Evolutionary conservation across 139 green algal genomes (phyloP), one percentile per base, ranked within the genome.

Genomic region (Spirogloea muscicola): DNA sequence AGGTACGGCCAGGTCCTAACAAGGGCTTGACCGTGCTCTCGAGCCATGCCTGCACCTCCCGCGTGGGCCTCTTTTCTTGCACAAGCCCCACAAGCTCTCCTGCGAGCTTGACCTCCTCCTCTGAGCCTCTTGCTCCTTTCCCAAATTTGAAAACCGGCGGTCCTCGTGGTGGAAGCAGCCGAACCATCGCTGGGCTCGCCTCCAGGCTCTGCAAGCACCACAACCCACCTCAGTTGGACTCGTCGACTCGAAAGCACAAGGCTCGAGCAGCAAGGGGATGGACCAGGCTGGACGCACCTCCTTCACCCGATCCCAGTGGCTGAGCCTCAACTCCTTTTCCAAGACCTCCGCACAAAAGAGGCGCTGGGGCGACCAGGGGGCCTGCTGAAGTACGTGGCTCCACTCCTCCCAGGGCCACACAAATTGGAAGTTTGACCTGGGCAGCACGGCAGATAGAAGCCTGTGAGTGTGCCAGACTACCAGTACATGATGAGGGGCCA

Each of bases 391-490:
- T 27, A 93, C 88, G 68, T 82, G 64, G 5, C 39, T 71, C 87
- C 89, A 96, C 82, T 84, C 86, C 52, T 86, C 72, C 93, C 93
- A 97, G 31, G 91, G 91, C 93, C 93, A 97, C 74, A 90, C 63
- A 72, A 88, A 96, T 25, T 91, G 72, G 57, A 94, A 93, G 82
- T 93, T 92, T 61, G 81, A 59, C 31, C 68, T 58, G 68, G n/a
- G 1, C 51, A n/a, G n/a, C n/a, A n/a, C n/a, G n/a, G n/a, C n/a
- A n/a, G n/a, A n/a, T n/a, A n/a, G n/a, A n/a, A n/a, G n/a, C n/a
- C n/a, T n/a, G n/a, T n/a, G n/a, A n/a, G n/a, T n/a, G n/a, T n/a
- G n/a, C n/a, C n/a, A n/a, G n/a, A n/a, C n/a, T n/a, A n/a, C n/a
- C n/a, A n/a, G n/a, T n/a, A n/a, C n/a, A n/a, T n/a, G n/a, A n/a